Evolutionary conservation across 2,329 filamentous ascomycete species (phyloP), one percentile per base, ranked within the genome.

Genomic region (Orbilia oligospora): DNA sequence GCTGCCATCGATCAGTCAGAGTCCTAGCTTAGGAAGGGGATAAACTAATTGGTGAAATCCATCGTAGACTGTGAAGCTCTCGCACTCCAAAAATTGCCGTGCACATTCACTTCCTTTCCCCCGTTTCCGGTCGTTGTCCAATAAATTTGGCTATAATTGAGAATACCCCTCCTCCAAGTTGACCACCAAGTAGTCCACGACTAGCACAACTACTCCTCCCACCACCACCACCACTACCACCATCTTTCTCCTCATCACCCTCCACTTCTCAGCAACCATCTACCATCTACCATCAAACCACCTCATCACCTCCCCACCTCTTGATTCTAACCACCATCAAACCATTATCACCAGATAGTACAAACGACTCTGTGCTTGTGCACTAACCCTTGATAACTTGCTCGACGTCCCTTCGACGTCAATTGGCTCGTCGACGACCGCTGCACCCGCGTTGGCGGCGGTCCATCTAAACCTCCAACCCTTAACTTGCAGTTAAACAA

Each of bases 141-240:
- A 63, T 56, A 61, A 53, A 58, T 56, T 51, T 24, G 58, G 36
- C 61, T 70, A 76, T 66, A 76, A 66, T 53, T 49, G 36, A 38
- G 66, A 49, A 76, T 71, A 76, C 72, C 72, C 72, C 72, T 76
- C 71, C 71, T 64, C 44, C 51, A 53, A 22, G 20, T 9, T 8
- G 14, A 14, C 41, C 20, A 18, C 27, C 27, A 38, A n/a, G 14
- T 41, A 41, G 38, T 5, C 24, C 27, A 53, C 24, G 10, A 36
- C 30, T 16, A 56, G 38, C 14, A 44, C 48, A 49, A 41, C 61
- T n/a, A 46, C 41, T n/a, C n/a, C n/a, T n/a, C n/a, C n/a, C 24
- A 36, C 24, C n/a, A 53, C 24, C 16, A 12, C n/a, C 9, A 55
- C 38, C 10, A 24, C 36, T n/a, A 38, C 24, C 30, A 8, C n/a